Conservation (phyloP, 2,329 filamentous ascomycete genomes). For the Ophioceras dolichostomum region DNA sequence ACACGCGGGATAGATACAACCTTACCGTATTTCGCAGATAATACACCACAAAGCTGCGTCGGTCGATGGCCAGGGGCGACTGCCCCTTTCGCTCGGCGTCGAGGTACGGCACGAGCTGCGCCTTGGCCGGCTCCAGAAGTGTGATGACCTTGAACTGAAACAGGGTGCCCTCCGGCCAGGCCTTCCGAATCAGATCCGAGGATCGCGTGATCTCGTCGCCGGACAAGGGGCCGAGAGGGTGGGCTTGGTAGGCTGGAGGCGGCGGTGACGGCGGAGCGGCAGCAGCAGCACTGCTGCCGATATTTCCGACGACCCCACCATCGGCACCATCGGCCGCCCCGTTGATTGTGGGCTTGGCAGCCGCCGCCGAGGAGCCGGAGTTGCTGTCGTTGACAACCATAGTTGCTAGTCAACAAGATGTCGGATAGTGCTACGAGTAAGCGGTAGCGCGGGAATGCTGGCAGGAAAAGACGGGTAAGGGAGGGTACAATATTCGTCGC, state of each 20-base stretch:
- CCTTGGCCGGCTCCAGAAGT: constrained; percentile 44
- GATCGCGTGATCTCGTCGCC: constrained; percentile 42
- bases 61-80: constrained; percentile 26
- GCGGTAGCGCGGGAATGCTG: too few species aligned
- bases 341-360: too few species aligned
- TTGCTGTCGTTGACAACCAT: too few species aligned
- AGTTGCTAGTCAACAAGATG: too few species aligned
- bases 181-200: constrained; percentile 32
- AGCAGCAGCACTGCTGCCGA: background rate
- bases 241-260: constrained; percentile 12
- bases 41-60: constrained; percentile 43
- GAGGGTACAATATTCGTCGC: too few species aligned
- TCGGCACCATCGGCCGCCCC: too few species aligned
- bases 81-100: constrained; percentile 30
- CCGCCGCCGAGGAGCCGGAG: too few species aligned
- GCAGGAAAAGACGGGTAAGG: too few species aligned
- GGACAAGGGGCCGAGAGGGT: constrained; percentile 48
- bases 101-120: constrained; percentile 35
- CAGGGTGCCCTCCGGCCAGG: constrained; percentile 42
- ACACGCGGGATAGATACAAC: background rate
- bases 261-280: too few species aligned
- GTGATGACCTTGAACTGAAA: constrained; percentile 52
- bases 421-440: too few species aligned
- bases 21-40: constrained; percentile 47
- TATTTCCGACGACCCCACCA: too few species aligned